Conservation (phyloP, 305 asterid genomes). For the Fraxinus angustifolia region DNA sequence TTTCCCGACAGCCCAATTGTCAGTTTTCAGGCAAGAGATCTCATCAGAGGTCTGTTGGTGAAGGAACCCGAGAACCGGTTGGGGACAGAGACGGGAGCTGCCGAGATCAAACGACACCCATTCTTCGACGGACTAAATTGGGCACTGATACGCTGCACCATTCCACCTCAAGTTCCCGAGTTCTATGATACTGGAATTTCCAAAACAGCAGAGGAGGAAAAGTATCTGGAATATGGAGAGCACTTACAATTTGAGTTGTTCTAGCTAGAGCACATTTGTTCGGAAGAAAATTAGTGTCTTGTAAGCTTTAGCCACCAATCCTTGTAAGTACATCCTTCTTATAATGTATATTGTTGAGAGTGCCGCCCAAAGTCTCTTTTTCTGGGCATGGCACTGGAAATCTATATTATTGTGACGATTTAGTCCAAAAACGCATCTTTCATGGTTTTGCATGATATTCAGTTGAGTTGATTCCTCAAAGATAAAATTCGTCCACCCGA, state of each 20-base stretch:
- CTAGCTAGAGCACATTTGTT: slow-evolving; percentile 27
- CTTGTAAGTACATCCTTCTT: slow-evolving; percentile 16
- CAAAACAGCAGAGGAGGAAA: slow-evolving; percentile 31
- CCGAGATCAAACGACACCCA: slow-evolving; percentile 88
- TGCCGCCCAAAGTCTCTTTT: neutral
- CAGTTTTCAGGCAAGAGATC: slow-evolving; percentile 78
- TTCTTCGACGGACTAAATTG: slow-evolving; percentile 86
- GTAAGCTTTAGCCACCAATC: slow-evolving; percentile 8
- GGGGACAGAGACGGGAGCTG: slow-evolving; percentile 86
- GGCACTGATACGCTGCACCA: slow-evolving; percentile 80
- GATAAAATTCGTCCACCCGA: neutral
- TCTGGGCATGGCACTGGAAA: slow-evolving; percentile 12
- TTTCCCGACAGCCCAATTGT: slow-evolving; percentile 77
- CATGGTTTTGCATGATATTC: neutral
- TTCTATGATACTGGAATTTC: slow-evolving; percentile 39
- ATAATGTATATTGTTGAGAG: slow-evolving; percentile 20
- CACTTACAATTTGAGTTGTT: slow-evolving; percentile 74
- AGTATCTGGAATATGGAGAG: slow-evolving; percentile 49
- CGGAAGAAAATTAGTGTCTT: neutral
- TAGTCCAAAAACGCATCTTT: neutral
- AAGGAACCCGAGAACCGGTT: slow-evolving; percentile 80
- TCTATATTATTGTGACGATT: neutral
- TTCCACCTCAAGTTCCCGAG: slow-evolving; percentile 79
- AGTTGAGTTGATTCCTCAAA: neutral
- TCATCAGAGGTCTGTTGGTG: slow-evolving; percentile 64